Percentiles rank a stretch among this genome's conserved stretches.
These are phyloP conservation scores for Populus deltoides DNA, from an alignment of 345 rosid species.

Conservation along the genomic window DNA sequence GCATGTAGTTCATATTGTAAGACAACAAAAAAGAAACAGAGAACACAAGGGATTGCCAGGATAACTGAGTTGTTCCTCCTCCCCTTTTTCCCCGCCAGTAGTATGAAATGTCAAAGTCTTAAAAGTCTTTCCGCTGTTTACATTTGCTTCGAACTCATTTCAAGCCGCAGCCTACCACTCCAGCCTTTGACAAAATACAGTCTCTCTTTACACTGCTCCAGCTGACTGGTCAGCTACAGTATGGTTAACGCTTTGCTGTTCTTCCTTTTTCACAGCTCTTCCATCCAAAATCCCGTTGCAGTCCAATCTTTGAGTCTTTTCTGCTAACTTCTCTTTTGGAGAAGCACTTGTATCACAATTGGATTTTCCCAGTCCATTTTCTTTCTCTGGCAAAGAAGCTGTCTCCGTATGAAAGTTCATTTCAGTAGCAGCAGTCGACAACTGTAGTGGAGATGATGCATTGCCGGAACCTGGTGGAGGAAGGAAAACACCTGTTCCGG, in stretches of 20 bases:
- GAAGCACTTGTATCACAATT: conserved; percentile 15
- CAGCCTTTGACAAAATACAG: conserved; percentile 1
- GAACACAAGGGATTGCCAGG: conserved; percentile 26
- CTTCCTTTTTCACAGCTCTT: conserved; percentile 23
- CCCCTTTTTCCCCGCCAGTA: conserved; percentile 12
- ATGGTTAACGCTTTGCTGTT: conserved; percentile 25
- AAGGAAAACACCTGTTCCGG: conserved; percentile 97
- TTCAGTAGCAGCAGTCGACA: conserved; percentile 21
- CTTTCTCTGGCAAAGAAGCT: conserved; percentile 22
- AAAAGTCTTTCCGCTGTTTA: conserved; percentile 47
- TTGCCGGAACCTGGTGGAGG: conserved; percentile 64
- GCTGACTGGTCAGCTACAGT: conserved; percentile 24
- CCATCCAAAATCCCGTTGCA: conserved; percentile 40
- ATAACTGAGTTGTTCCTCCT: conserved; percentile 27
- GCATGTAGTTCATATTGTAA: conserved; percentile 15
- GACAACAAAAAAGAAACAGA: conserved; percentile 17
- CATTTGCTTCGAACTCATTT: conserved; percentile 55
- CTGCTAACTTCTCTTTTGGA: conserved; percentile 27
- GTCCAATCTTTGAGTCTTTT: conserved; percentile 26
- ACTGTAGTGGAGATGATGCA: conserved; percentile 36
- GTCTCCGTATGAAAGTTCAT: conserved; percentile 19
- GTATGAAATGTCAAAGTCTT: conserved; percentile 26
- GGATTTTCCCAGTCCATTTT: conserved; percentile 28
- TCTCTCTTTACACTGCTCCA: conserved; percentile 30
- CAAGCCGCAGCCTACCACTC: conserved; percentile 30